Evolutionary conservation across 371 early-diverging fungal genomes (phyloP).

Genomic region (Capniomyces stellatus): DNA sequence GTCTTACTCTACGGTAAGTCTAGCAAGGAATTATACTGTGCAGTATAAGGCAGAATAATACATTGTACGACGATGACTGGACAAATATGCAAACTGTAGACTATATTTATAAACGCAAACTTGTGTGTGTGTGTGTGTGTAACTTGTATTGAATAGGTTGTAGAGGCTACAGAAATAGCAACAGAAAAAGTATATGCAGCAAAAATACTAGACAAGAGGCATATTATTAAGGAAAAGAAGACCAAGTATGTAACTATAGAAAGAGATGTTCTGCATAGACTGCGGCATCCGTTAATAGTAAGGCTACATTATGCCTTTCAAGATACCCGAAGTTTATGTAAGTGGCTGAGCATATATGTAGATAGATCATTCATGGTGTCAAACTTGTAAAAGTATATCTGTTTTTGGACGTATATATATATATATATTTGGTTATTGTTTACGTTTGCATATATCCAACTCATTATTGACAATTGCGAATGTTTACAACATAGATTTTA

Average conservation of each 20-base stretch:
- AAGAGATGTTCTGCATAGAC: slow-evolving; percentile 62
- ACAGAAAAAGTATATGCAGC: slow-evolving; percentile 63
- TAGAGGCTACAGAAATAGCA: slow-evolving; percentile 43
- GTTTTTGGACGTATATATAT: too few relatives aligned
- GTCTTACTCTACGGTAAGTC: slow-evolving; percentile 77
- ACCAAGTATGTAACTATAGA: slow-evolving; percentile 89
- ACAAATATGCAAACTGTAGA: not conserved
- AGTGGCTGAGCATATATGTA: slow-evolving; percentile 14
- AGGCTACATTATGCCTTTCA: slow-evolving; percentile 87
- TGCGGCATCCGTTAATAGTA: slow-evolving; percentile 79
- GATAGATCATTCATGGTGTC: too few relatives aligned
- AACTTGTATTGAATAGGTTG: slow-evolving; percentile 14
- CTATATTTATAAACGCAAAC: not conserved
- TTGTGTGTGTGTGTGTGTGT: slow-evolving; percentile 17
- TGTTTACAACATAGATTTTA: slow-evolving; percentile 24
- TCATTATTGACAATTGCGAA: not conserved
- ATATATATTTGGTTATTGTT: not conserved
- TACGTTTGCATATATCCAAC: slow-evolving; percentile 2
- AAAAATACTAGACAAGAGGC: slow-evolving; percentile 84
- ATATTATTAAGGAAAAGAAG: slow-evolving; percentile 82
- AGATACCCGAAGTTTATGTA: slow-evolving; percentile 65
- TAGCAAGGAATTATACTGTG: slow-evolving; percentile 7
- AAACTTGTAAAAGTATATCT: too few relatives aligned
- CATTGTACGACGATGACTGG: not conserved
- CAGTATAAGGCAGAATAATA: not conserved